These are phyloP conservation scores for Omphalotus guepiniiformis DNA, from an alignment of 768 basidiomycete genomes.

Conservation along the genomic window DNA sequence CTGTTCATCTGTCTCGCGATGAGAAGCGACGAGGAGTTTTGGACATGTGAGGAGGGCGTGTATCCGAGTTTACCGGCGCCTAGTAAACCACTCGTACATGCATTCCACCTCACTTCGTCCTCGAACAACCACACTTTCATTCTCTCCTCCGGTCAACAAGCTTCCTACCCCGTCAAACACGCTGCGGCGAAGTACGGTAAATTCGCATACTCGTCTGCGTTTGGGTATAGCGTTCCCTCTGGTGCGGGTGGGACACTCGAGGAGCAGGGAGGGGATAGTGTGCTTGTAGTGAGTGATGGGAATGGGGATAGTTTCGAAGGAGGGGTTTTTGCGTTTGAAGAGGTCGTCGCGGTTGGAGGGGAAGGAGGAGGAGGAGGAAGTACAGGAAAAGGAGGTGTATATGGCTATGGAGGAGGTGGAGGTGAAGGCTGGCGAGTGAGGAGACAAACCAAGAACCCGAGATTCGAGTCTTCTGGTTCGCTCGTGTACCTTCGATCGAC, in stretches of 20 bases:
- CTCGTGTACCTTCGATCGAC: constrained; percentile 55
- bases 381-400: no score
- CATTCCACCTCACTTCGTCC: constrained; percentile 65
- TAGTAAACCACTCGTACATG: constrained; percentile 51
- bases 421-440: constrained; percentile 74
- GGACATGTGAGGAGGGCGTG: constrained; percentile 61
- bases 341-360: no score
- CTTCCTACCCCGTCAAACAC: constrained; percentile 75
- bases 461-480: constrained; percentile 35
- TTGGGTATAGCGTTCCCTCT: constrained; percentile 74
- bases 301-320: no score
- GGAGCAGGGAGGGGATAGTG: constrained; percentile 67
- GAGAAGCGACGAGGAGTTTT: constrained; percentile 67
- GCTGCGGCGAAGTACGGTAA: constrained; percentile 79
- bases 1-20: constrained; percentile 66
- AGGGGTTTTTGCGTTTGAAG: no score
- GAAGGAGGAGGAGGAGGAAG: no score
- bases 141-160: constrained; percentile 74
- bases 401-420: no score
- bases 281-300: constrained; percentile 65
- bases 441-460: constrained; percentile 57
- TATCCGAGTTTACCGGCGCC: constrained; percentile 52
- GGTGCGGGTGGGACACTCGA: constrained; percentile 44
- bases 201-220: constrained; percentile 71
- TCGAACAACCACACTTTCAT: constrained; percentile 63